Evolutionary conservation across 305 asterid genomes (phyloP).

Genomic region (Rubia balearica): DNA sequence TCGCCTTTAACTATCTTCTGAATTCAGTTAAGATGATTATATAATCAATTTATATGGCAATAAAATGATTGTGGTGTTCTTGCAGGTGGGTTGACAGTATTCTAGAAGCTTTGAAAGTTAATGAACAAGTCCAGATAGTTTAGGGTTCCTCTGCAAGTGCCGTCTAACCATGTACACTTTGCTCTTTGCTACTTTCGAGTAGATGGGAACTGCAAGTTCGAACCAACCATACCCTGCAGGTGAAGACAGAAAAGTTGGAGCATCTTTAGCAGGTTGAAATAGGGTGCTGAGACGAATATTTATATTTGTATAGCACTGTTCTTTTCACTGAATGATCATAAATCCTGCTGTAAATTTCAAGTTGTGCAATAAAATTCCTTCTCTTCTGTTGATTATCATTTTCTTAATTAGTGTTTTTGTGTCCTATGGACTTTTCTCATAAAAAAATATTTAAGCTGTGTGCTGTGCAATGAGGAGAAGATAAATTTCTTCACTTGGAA

Average conservation of each 20-base stretch:
- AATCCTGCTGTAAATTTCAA: neutral
- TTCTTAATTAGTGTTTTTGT: neutral
- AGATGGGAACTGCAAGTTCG: neutral
- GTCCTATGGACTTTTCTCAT: neutral
- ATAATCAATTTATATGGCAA: neutral
- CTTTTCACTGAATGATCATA: neutral
- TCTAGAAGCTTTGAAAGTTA: conserved; percentile 46
- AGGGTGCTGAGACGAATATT: neutral
- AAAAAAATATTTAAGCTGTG: neutral
- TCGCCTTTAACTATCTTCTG: neutral
- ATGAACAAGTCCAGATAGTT: conserved; percentile 34
- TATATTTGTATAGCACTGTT: neutral
- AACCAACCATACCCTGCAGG: neutral
- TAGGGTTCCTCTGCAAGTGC: conserved; percentile 5
- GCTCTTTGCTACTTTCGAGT: neutral
- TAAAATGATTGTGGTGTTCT: neutral
- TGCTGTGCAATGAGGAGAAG: neutral
- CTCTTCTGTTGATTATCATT: neutral
- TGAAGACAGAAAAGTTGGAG: neutral
- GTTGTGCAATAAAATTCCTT: neutral
- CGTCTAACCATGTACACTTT: neutral
- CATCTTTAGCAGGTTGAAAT: neutral
- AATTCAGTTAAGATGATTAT: neutral
- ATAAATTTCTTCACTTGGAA: neutral
- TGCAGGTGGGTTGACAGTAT: conserved; percentile 65